These are phyloP conservation scores for Cyclotella sp. DNA, from an alignment of 108 stramenopile genomes.

Conservation along the genomic window DNA sequence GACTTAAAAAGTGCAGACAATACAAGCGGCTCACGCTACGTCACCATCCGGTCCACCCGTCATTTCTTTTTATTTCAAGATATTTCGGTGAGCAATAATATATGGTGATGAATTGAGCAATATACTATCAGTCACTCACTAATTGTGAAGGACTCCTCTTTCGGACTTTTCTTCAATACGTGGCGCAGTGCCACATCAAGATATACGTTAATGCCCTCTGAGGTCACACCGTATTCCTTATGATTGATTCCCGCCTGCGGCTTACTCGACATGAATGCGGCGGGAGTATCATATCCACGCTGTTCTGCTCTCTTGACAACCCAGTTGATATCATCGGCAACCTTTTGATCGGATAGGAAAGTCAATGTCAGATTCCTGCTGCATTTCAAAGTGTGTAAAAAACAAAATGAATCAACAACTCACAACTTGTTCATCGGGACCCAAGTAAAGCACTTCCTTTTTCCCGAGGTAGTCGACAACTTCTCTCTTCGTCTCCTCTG, in stretches of 20 bases:
- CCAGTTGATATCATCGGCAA: conserved; percentile 96
- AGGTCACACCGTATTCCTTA: conserved; percentile 97
- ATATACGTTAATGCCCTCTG: conserved; percentile 96
- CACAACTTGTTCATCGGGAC: conserved; percentile 95
- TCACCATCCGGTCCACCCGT: conserved; percentile 99
- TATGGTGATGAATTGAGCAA: no score
- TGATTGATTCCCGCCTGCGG: conserved; percentile 96
- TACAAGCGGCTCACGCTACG: conserved; percentile 64
- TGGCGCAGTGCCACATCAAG: conserved; percentile 92
- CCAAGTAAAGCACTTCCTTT: conserved; percentile 95
- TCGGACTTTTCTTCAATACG: conserved; percentile 85
- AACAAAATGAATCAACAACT: neutral
- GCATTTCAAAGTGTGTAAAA: neutral
- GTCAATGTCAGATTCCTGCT: neutral
- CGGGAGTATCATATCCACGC: conserved; percentile 90
- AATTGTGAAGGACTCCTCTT: conserved; percentile 87
- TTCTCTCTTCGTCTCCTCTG: conserved; percentile 79
- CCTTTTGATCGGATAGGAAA: conserved; percentile 53
- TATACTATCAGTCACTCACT: conserved; percentile 19
- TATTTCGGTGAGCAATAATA: no score
- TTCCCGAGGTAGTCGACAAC: conserved; percentile 93
- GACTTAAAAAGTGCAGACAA: neutral
- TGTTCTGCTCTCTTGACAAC: conserved; percentile 90
- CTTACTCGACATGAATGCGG: conserved; percentile 98
- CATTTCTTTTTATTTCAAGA: conserved; percentile 52